Conservation (phyloP, 2,329 filamentous ascomycete species). For the Neopestalotiopsis rosae region DNA sequence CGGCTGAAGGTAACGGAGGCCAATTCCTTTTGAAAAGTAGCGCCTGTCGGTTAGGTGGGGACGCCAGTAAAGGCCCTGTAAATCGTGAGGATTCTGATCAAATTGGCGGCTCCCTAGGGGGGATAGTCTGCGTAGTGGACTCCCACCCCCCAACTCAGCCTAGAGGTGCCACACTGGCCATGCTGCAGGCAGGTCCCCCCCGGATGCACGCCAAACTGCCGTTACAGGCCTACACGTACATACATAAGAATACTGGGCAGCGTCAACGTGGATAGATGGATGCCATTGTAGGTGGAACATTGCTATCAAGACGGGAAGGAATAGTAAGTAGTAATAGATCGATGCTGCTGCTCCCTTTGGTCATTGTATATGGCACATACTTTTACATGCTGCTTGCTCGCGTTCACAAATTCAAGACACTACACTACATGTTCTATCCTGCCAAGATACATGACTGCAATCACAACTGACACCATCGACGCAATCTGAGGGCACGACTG, state of each 20-base stretch:
- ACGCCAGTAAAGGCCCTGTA: constrained; percentile 14
- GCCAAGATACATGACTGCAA: too few relatives aligned
- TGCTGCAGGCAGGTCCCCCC: constrained; percentile 4
- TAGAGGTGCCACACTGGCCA: neutral
- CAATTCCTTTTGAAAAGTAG: constrained; percentile 23
- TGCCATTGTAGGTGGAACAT: neutral
- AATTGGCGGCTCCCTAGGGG: constrained; percentile 5
- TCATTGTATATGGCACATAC: too few relatives aligned
- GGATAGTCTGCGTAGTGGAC: neutral
- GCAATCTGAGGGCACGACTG: too few relatives aligned
- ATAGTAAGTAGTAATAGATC: too few relatives aligned
- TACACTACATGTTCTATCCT: too few relatives aligned
- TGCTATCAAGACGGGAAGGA: too few relatives aligned
- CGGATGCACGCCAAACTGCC: constrained; percentile 16
- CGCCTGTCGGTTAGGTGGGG: constrained; percentile 11
- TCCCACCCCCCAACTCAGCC: constrained; percentile 3
- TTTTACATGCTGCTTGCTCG: too few relatives aligned
- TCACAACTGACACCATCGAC: too few relatives aligned
- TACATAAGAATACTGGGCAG: neutral
- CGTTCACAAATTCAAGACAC: too few relatives aligned
- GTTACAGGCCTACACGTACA: constrained; percentile 13
- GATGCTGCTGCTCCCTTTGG: too few relatives aligned
- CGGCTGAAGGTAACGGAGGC: constrained; percentile 20
- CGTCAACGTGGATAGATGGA: neutral
- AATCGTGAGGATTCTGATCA: constrained; percentile 3